Evolutionary conservation across 2,329 filamentous ascomycete genomes (phyloP).

Genomic region (Stachybotrys chartarum): DNA sequence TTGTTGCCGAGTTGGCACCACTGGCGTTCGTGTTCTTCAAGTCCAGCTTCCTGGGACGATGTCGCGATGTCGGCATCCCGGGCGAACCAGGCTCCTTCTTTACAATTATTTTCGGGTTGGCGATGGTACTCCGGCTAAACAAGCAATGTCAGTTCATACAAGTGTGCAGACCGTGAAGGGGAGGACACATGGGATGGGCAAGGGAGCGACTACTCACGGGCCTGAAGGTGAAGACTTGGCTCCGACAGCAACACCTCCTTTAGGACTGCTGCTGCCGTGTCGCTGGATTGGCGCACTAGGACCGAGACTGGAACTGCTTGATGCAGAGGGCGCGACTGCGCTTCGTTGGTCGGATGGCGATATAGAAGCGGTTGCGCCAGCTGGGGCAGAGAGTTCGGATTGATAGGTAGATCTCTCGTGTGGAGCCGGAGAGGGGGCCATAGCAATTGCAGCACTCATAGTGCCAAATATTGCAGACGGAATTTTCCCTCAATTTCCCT

Average conservation of each 20-base stretch:
- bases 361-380: constrained; percentile 22
- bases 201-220: constrained; percentile 40
- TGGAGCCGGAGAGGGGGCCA: constrained; percentile 61
- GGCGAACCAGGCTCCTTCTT: constrained; percentile 96
- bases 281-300: constrained; percentile 38
- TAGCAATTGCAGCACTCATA: constrained; percentile 63
- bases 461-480: constrained; percentile 17
- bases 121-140: constrained; percentile 40
- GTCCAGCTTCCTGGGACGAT: constrained; percentile 71
- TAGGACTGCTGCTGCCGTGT: constrained; percentile 49
- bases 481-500: background rate
- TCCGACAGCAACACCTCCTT: constrained; percentile 24
- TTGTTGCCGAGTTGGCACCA: constrained; percentile 49
- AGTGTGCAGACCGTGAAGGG: constrained; percentile 6
- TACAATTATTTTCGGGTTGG: constrained; percentile 74
- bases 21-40: constrained; percentile 52
- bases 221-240: constrained; percentile 51
- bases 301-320: constrained; percentile 24
- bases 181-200: constrained; percentile 6
- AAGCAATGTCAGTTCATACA: constrained; percentile 1
- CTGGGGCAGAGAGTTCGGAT: constrained; percentile 37
- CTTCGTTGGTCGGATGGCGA: constrained; percentile 41
- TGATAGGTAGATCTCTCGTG: constrained; percentile 55
- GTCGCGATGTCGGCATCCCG: constrained; percentile 64
- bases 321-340: constrained; percentile 19